Conservation (phyloP, 225 moss, liverwort and hornwort species). For the Sphagnum contortum region DNA sequence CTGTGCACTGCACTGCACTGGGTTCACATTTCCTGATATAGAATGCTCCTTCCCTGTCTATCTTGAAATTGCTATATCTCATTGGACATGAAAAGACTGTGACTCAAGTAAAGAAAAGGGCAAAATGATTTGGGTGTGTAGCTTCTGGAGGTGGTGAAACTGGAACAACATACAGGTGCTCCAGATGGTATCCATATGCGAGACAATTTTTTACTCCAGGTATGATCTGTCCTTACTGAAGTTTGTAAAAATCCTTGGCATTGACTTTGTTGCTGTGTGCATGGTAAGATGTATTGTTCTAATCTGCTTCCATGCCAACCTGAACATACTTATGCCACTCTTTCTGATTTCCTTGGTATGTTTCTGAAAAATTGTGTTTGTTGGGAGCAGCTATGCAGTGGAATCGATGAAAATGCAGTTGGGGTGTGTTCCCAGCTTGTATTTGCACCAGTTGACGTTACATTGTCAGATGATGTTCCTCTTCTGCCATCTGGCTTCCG, state of each 20-base stretch:
- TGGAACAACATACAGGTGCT: conserved; percentile 38
- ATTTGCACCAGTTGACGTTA: conserved; percentile 60
- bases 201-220: conserved; percentile 50
- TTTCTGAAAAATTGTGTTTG: background rate
- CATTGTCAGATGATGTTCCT: conserved; percentile 59
- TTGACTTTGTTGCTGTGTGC: too few relatives aligned
- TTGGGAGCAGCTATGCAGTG: conserved; percentile 45
- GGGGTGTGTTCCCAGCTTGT: conserved; percentile 69
- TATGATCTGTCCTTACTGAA: background rate
- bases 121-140: conserved; percentile 1
- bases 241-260: background rate
- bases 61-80: background rate
- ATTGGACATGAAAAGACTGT: background rate
- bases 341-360: too few relatives aligned
- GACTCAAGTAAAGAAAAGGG: background rate
- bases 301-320: too few relatives aligned
- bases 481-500: conserved; percentile 68
- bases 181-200: conserved; percentile 30
- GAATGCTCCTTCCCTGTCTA: background rate
- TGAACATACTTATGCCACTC: too few relatives aligned
- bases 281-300: too few relatives aligned
- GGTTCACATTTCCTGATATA: background rate
- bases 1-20: background rate
- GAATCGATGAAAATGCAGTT: conserved; percentile 59
- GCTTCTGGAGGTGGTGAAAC: conserved; percentile 54